Base-by-base conservation (phyloP, 495 filamentous ascomycete species). In the Aspergillus bertholletiae region DNA sequence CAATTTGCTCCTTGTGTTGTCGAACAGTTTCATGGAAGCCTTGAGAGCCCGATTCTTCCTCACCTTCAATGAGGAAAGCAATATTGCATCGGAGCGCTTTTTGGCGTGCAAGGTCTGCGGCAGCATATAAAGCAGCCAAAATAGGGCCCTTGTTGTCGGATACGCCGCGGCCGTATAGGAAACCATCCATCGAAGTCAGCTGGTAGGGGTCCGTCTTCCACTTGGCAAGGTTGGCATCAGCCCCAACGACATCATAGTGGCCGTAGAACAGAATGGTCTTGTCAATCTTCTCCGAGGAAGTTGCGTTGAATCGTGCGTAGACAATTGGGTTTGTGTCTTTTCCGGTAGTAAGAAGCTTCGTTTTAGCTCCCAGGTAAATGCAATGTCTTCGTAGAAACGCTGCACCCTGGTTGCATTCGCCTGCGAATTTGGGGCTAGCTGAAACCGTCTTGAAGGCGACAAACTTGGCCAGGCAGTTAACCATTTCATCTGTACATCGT, bases 221-320 rank as follows among this genome's bases (percentile, higher is more conserved):
- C 56, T 88, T 89, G 28, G 74, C 64, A 39, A 80, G 80, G 50
- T 87, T 85, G 28, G 86, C 84, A 51, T 95, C 89, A 0, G 95
- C 94, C 18, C 89, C 82, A n/a, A 98, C 92, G n/a, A 98, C 90
- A 55, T 98, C 94, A 71, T 98, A 98, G 60, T 98, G 94, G 3
- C 95, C 95, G 67, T 98, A 98, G 69, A 98, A 98, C 13, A 98
- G 76, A 30, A 97, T 88, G 0, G 88, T 92, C 72, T 92, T 96
- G 21, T 90, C 81, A 68, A 81, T 64, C 81, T 90, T 70, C 0
- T 72, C 54, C 2, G 69, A 24, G 2, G 71, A 67, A 1, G 73
- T 76, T 21, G 89, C 90, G 46, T 81, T 79, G 66, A 98, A 98
- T 53, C 86, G 86, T 28, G 94, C 93, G 66, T 87, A 88, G 1